phyloP scores from a whole-genome alignment of 441 rosid genomes.

The Erysimum pusillum region DNA sequence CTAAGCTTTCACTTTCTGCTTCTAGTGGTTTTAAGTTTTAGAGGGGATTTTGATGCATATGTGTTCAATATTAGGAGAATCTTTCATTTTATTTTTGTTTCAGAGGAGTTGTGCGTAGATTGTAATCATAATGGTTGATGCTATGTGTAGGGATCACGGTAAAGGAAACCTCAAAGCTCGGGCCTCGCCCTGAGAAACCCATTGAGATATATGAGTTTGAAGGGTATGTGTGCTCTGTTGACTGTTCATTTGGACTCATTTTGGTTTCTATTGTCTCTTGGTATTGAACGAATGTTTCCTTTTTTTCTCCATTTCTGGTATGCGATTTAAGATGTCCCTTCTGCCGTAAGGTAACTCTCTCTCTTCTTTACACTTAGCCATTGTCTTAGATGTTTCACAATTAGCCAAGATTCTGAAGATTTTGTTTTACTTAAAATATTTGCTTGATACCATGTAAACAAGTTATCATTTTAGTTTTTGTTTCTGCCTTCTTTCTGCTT shows the following conservation, averaged over 20 bases:
- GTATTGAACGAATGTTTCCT: slow-evolving; percentile 39
- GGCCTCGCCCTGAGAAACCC: slow-evolving; percentile 94
- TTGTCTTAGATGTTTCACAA: slow-evolving; percentile 22
- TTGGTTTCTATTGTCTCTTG: slow-evolving; percentile 23
- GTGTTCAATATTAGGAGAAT: background rate
- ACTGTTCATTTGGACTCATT: slow-evolving; percentile 17
- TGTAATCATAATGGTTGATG: slow-evolving; percentile 19
- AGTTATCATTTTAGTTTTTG: slow-evolving; percentile 19
- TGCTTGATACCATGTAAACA: slow-evolving; percentile 22
- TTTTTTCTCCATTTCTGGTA: slow-evolving; percentile 43
- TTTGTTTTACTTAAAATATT: slow-evolving; percentile 1
- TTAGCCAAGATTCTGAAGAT: background rate
- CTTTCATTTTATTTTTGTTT: too few species aligned
- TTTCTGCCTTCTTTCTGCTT: slow-evolving; percentile 22
- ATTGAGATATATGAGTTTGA: slow-evolving; percentile 95
- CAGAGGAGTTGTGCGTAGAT: slow-evolving; percentile 18
- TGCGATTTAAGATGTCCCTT: slow-evolving; percentile 81
- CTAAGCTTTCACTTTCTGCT: slow-evolving; percentile 22
- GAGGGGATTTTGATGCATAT: background rate
- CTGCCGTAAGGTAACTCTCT: slow-evolving; percentile 85
- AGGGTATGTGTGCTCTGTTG: slow-evolving; percentile 58
- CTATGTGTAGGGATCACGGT: slow-evolving; percentile 75
- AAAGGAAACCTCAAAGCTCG: slow-evolving; percentile 80
- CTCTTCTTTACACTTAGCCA: background rate
- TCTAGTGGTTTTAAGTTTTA: background rate